Base-by-base conservation (phyloP, 2,329 filamentous ascomycete genomes). In the Bipolaris bicolor region DNA sequence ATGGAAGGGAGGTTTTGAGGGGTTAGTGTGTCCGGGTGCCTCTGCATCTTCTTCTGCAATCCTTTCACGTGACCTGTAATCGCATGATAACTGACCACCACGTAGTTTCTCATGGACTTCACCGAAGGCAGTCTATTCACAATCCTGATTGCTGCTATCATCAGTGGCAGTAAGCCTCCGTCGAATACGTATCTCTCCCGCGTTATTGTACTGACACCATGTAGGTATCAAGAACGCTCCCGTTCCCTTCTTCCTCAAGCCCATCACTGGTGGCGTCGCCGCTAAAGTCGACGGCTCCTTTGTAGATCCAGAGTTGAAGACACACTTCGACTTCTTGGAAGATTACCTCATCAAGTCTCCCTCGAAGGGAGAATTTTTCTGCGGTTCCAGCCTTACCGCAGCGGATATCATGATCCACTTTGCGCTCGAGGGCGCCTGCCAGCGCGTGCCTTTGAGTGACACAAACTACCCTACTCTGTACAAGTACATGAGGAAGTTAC, bases 41-140 rank as follows among this genome's bases (percentile, higher is more conserved):
- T 34, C 9, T 13, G 13, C 31, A 5, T 49, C 22, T n/a, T 49
- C 22, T 13, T 20, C 3, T 24, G 29, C 18, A 40, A 16, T 9
- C 10, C 3, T 9, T 18, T 34, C 24, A 43, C 36, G 22, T 49
- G 33, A 49, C 15, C 6, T 5, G 18, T 3, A n/a, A 29, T n/a
- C 16, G 20, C 3, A 16, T 2, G 31, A 39, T 10, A 44, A n/a
- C 54, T 62, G n/a, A 63, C 54, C 10, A 34, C 90, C 0, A 22
- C 4, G 5, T 64, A 73, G 66, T 75, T 72, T 56, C 46, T 76
- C 33, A 85, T 97, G 82, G 90, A 97, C 74, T 97, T 93, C 76
- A 83, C 86, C 5, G 94, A 97, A 78, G 94, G 93, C 10, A 91
- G 86, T 59, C 78, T 97, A 60, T 95, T 96, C 88, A 84, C 86